Evolutionary conservation across 306 rosid genomes (phyloP).

Genomic region (Boehmeria nivea): DNA sequence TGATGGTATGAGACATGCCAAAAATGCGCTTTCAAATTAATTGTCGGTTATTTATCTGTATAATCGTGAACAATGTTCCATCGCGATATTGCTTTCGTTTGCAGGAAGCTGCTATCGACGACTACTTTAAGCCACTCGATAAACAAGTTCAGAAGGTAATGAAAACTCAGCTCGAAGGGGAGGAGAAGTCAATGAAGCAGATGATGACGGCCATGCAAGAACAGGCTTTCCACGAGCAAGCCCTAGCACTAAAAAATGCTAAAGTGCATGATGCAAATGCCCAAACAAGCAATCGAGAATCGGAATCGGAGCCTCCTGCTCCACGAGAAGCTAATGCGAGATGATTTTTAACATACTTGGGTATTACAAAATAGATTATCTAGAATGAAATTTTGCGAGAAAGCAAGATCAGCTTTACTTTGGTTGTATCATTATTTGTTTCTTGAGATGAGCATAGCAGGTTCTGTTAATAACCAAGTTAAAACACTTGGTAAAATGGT

Average conservation of each 20-base stretch:
- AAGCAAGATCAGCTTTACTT: too few relatives aligned
- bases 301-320: constrained; percentile 26
- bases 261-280: constrained; percentile 20
- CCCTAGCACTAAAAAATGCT: constrained; percentile 33
- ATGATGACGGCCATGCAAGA: constrained; percentile 65
- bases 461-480: too few relatives aligned
- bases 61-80: not conserved
- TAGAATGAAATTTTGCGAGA: constrained; percentile 4
- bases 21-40: not conserved
- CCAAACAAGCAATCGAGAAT: constrained; percentile 16
- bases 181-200: constrained; percentile 50
- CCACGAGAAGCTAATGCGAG: constrained; percentile 36
- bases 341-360: constrained; percentile 14
- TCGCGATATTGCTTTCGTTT: constrained; percentile 11
- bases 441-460: too few relatives aligned
- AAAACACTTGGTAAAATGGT: too few relatives aligned
- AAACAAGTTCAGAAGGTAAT: constrained; percentile 67
- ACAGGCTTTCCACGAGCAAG: constrained; percentile 52
- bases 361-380: not conserved
- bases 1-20: too few relatives aligned
- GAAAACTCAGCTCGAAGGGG: constrained; percentile 69
- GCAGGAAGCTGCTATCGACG: constrained; percentile 80
- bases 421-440: too few relatives aligned
- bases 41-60: constrained; percentile 12
- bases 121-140: constrained; percentile 86